Base-by-base conservation (phyloP, 2,329 filamentous ascomycete genomes). In the Volutella citrinella region DNA sequence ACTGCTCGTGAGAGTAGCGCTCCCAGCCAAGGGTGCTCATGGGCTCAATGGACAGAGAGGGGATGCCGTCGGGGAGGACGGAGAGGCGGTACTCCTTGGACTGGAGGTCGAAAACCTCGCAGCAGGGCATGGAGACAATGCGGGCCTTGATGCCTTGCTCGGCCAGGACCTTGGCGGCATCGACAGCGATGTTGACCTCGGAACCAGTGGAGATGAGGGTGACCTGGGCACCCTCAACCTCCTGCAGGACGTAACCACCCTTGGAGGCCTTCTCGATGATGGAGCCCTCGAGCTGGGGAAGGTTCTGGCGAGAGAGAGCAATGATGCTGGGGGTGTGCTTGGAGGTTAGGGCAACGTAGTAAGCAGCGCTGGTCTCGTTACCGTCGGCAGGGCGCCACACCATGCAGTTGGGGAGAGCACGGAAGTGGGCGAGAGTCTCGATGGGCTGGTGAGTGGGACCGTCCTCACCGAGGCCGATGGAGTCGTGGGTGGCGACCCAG, bases 371-470 rank as follows among this genome's bases (percentile, higher is more conserved):
- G 56, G 86, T 93, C 85, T 98, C 93, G 75, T 97, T 97, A 60
- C 91, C 91, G 60, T 97, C 93, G 56, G 93, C 91, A 52, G 93
- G 93, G 62, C 93, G 90, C 93, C 93, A 97, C 57, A 97, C 91
- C 87, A 97, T 95, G 77, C 85, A 87, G 84, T 98, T 98, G 61
- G 93, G 93, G 54, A 97, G 80, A 49, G 93, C 93, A 65, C 93
- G 91, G 88, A 97, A 97, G 73, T 97, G 93, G 42, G 90, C 85
- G 46, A 97, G 82, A 27, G 89, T 95, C 82, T 98, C 93, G 55
- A 98, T 95, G 65, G 93, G 93, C 79, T 98, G 93, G 74, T 98
- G 93, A 38, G 93, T 98, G 53, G 93, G 91, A 46, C 93, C 93
- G 61, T 98, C 93, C 74, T 98, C 93, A 69, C 93, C 93, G 52